Evolutionary conservation across 345 rosid genomes (phyloP), one percentile per base, ranked within the genome.

Genomic region (Corchorus capsularis): DNA sequence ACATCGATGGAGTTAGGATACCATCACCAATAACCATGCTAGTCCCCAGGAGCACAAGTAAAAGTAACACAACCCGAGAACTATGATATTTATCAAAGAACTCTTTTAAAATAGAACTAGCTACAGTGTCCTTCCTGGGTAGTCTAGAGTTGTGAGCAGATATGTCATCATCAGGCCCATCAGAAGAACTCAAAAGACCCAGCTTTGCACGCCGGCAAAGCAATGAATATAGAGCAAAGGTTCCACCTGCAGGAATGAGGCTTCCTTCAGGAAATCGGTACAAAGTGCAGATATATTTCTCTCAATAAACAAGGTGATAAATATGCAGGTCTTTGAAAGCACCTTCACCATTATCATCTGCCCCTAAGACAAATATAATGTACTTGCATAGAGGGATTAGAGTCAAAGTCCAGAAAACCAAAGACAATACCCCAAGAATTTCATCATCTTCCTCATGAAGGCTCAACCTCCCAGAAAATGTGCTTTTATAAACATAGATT

Each of bases 1-100:
- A 81, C 82, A 86, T 82, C n/a, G 85, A 62, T 63, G 86, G 83
- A 55, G 82, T 81, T 46, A 86, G 73, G 66, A 83, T 62, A 34
- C 89, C 89, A 76, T 83, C 86, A 50, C 80, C 82, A 65, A 83
- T 83, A 76, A 86, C 77, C 86, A 83, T 78, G 63, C 84, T 70
- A 69, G 85, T 82, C n/a, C 86, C 89, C 7, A 86, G 79, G 49
- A 77, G 74, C n/a, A 80, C 85, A 60, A 82, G 20, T 8, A 83
- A 69, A 50, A 86, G 77, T 72, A 85, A 62, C 20, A 79, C 73
- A 37, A 80, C 3, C 34, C 79, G 82, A 35, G 81, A 83, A 65
- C 45, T 49, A 35, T 59, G 55, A 73, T 82, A 63, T 67, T 80
- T 82, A 46, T 79, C 81, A 4, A 86, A 79, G 41, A 83, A 75